Base-by-base conservation (phyloP, 208 protist species). In the Lotmaria passim region DNA sequence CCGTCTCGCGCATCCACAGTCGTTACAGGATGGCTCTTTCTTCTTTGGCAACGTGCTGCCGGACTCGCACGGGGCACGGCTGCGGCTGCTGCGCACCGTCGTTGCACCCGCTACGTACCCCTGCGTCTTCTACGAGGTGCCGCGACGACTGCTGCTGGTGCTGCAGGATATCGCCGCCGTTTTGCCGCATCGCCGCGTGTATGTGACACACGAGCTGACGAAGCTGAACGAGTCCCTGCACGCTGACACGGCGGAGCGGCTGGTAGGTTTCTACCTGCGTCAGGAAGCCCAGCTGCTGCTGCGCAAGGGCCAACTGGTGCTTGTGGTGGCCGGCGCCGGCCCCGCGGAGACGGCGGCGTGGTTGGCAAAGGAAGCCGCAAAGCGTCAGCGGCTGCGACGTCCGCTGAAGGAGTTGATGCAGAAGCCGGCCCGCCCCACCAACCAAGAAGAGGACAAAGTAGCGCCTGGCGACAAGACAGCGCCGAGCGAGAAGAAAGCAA, bases 221-320 rank as follows among this genome's bases (percentile, higher is more conserved):
- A 97, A 97, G 76, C 48, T 95, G 62, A 93, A 97, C 77, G 93
- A 97, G 58, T 93, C 93, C 2, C 55, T 94, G 38, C 93, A 97
- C 76, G 82, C 85, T 19, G 90, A 95, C 73, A 89, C 82, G 68
- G 88, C 87, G 26, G 83, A 85, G 30, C 76, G 79, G 31, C 79
- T 97, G 14, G 74, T 90, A 0, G 30, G 44, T 15, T 97, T 91
- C 71, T 97, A 97, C 65, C 75, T 85, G 3, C 75, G 87, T 0
- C 80, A 87, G 17, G 90, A 94, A 64, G 81, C 87, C 11, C 76
- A 81, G 48, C 74, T 82, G 68, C 62, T 94, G 64, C 73, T 94
- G 19, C 80, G 83, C 33, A 89, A 89, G 70, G 93, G 93, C 11
- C 87, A 97, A 71, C 62, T 97, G 3, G 88, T 94, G 21, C 17